phyloP scores from a whole-genome alignment of 768 basidiomycete species.

The Lactarius akahatsu region DNA sequence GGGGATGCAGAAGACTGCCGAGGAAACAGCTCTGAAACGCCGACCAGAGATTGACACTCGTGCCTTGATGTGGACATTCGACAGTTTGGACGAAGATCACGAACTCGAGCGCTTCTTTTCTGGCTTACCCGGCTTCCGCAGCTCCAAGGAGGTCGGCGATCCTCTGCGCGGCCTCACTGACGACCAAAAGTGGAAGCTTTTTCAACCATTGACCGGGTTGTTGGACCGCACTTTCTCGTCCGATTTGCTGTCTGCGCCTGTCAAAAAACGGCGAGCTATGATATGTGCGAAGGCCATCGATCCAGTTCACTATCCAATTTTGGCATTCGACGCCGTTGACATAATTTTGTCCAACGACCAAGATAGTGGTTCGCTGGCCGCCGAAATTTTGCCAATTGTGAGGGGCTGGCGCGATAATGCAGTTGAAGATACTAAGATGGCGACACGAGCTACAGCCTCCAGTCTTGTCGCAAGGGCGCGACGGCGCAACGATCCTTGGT shows the following conservation, averaged over 20 bases:
- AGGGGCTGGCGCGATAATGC: background rate
- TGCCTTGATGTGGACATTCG: no score
- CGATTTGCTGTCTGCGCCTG: background rate
- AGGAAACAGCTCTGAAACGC: no score
- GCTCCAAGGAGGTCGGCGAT: background rate
- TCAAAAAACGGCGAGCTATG: background rate
- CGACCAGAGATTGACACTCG: no score
- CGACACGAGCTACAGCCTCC: background rate
- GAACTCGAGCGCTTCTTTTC: no score
- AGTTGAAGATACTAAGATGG: no score
- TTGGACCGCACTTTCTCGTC: background rate
- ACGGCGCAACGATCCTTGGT: no score
- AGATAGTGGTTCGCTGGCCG: background rate
- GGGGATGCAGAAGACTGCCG: no score
- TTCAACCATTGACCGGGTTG: background rate
- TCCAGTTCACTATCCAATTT: background rate
- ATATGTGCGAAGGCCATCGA: background rate
- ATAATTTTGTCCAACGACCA: background rate
- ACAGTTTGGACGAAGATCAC: no score
- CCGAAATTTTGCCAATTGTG: background rate
- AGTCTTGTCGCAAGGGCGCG: no score
- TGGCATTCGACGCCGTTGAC: no score
- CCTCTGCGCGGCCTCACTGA: background rate
- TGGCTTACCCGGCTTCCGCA: background rate
- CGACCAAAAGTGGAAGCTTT: background rate